Conservation (phyloP, 2,329 filamentous ascomycete genomes). For the Myriosclerotinia curreyana region DNA sequence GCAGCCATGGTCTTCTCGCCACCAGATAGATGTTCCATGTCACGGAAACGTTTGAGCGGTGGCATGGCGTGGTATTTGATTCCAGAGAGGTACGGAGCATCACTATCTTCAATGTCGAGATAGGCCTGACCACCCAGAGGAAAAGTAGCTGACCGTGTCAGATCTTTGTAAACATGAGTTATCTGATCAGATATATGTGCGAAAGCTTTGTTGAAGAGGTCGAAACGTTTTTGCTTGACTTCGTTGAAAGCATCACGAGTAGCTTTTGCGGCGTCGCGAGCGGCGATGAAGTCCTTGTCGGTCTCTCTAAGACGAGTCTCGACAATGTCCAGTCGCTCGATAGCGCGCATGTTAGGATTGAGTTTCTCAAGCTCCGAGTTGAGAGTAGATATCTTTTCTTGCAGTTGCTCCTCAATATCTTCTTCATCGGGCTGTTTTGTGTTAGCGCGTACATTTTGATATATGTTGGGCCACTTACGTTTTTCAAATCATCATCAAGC, state of each 20-base stretch:
- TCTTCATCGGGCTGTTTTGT: conserved; percentile 61
- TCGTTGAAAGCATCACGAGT: conserved; percentile 81
- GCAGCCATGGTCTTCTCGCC: conserved; percentile 99
- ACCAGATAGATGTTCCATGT: conserved; percentile 97
- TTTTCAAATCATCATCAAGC: conserved; percentile 77
- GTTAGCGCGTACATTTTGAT: conserved; percentile 37
- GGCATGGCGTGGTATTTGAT: conserved; percentile 99
- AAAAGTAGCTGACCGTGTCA: conserved; percentile 87
- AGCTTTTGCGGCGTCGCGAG: conserved; percentile 68
- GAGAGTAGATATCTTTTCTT: conserved; percentile 73
- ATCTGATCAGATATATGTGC: conserved; percentile 94
- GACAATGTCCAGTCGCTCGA: conserved; percentile 84
- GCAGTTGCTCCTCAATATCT: conserved; percentile 69
- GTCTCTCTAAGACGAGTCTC: conserved; percentile 78
- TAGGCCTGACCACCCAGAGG: conserved; percentile 87
- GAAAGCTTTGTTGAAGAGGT: conserved; percentile 95
- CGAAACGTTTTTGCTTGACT: conserved; percentile 77
- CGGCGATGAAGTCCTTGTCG: conserved; percentile 85
- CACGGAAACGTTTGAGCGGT: conserved; percentile 93
- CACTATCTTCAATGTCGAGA: conserved; percentile 88
- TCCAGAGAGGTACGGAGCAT: conserved; percentile 90
- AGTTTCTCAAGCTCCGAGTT: conserved; percentile 84
- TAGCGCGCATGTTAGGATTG: conserved; percentile 93
- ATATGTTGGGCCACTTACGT: conserved; percentile 53
- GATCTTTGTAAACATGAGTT: conserved; percentile 86